Evolutionary conservation across 164 flowering plant species (phyloP).

Genomic region (Kalanchoe fedtschenkoi): DNA sequence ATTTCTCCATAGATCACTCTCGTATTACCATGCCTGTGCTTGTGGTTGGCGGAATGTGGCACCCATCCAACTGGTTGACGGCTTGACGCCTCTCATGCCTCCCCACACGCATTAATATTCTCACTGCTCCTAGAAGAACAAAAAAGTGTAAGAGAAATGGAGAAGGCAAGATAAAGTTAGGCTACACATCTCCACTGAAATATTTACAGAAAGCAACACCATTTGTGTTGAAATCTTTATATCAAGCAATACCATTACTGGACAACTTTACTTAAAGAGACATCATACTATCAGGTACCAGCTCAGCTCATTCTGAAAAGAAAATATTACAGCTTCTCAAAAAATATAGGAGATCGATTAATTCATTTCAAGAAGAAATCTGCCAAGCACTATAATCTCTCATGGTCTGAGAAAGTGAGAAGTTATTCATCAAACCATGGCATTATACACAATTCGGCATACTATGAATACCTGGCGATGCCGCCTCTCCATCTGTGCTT

Average conservation of each 20-base stretch:
- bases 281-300: neutral
- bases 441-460: conserved; percentile 20
- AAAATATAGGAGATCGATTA: neutral
- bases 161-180: neutral
- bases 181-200: neutral
- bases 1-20: conserved; percentile 8
- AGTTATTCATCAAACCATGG: conserved; percentile 15
- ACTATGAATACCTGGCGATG: conserved; percentile 18
- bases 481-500: conserved; percentile 35
- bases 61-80: conserved; percentile 1
- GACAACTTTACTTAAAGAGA: conserved; percentile 1
- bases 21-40: conserved; percentile 12
- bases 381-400: neutral
- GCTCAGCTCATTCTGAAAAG: neutral
- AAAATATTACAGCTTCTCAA: conserved; percentile 1
- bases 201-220: conserved; percentile 2
- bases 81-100: neutral
- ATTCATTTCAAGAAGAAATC: neutral
- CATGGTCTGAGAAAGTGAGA: neutral
- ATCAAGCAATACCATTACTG: neutral
- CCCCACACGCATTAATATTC: conserved; percentile 9
- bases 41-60: conserved; percentile 22
- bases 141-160: neutral
- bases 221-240: conserved; percentile 2
- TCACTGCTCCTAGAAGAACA: conserved; percentile 11